Evolutionary conservation across 805 yeast genomes (phyloP).

Genomic region (Lipomyces sp.): DNA sequence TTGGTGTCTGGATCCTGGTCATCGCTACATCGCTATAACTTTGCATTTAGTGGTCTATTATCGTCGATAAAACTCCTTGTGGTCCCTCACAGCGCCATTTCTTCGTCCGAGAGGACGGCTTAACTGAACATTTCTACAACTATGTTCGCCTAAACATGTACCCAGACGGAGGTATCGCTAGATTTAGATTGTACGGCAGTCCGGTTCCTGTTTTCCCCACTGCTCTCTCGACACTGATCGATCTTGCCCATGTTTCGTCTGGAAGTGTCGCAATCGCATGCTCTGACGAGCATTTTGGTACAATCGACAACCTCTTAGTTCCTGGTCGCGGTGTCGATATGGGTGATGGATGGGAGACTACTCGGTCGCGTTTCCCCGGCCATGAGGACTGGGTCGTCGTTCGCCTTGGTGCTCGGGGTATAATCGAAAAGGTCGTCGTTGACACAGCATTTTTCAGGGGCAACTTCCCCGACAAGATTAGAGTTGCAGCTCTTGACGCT

Average conservation of each 20-base stretch:
- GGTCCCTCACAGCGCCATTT: constrained; percentile 90
- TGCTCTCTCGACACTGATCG: constrained; percentile 56
- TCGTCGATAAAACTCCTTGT: constrained; percentile 75
- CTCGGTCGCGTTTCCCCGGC: constrained; percentile 78
- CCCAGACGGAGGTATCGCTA: constrained; percentile 98
- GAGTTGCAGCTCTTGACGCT: constrained; percentile 64
- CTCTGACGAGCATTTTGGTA: constrained; percentile 93
- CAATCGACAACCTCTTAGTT: constrained; percentile 82
- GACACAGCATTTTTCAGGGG: constrained; percentile 97
- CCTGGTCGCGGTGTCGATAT: constrained; percentile 96
- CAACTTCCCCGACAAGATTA: constrained; percentile 83
- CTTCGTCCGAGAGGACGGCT: constrained; percentile 60
- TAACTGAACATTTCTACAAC: constrained; percentile 70
- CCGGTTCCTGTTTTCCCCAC: constrained; percentile 73
- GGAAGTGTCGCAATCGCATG: constrained; percentile 87
- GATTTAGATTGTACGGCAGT: constrained; percentile 86
- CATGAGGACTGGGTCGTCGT: constrained; percentile 93
- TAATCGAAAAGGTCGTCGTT: constrained; percentile 62
- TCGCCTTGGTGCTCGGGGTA: constrained; percentile 70
- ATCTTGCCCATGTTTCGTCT: constrained; percentile 77
- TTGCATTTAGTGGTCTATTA: constrained; percentile 64
- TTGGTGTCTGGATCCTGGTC: background rate
- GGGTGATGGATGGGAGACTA: constrained; percentile 99
- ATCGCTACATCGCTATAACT: background rate
- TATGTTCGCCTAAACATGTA: constrained; percentile 87